Percentiles rank a stretch among this genome's conserved stretches.
Conservation (phyloP, 2,329 filamentous ascomycete species). For the Graphilbum ipis-grandicollis region DNA sequence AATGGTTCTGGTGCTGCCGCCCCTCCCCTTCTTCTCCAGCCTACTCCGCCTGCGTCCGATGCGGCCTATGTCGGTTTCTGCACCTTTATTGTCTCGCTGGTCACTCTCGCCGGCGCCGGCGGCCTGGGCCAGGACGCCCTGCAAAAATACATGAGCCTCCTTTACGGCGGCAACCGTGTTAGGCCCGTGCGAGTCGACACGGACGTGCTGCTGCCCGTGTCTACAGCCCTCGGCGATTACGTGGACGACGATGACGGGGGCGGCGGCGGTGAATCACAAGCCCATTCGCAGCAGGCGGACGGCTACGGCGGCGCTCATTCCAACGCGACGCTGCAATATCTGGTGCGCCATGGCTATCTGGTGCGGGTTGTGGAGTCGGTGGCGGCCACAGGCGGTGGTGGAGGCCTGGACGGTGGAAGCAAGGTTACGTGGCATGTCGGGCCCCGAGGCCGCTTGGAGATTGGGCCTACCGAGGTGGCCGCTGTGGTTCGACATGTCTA, state of each 20-base stretch:
- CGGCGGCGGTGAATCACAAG: background rate
- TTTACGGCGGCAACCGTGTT: conserved; percentile 18
- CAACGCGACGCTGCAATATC: conserved; percentile 20
- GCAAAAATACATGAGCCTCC: conserved; percentile 34
- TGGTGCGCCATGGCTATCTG: conserved; percentile 73
- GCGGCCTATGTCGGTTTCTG: conserved; percentile 70
- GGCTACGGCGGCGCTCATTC: conserved; percentile 2
- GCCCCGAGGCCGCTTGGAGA: conserved; percentile 68
- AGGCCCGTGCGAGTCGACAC: conserved; percentile 27
- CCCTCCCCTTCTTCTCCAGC: conserved; percentile 30
- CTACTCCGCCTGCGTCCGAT: conserved; percentile 38
- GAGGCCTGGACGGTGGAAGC: background rate
- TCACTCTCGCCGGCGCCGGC: conserved; percentile 51
- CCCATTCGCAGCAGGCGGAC: background rate
- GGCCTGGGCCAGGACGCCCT: conserved; percentile 63
- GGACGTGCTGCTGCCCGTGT: conserved; percentile 43
- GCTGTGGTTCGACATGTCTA: conserved; percentile 49
- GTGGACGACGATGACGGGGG: conserved; percentile 9
- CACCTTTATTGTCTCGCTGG: conserved; percentile 60
- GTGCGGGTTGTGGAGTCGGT: conserved; percentile 51
- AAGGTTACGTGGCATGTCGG: conserved; percentile 68
- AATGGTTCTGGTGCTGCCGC: conserved; percentile 26
- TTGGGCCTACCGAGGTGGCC: conserved; percentile 59
- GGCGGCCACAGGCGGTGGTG: background rate
- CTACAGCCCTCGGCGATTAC: conserved; percentile 8